Evolutionary conservation across 345 rosid genomes (phyloP).

Genomic region (Jatropha curcas): DNA sequence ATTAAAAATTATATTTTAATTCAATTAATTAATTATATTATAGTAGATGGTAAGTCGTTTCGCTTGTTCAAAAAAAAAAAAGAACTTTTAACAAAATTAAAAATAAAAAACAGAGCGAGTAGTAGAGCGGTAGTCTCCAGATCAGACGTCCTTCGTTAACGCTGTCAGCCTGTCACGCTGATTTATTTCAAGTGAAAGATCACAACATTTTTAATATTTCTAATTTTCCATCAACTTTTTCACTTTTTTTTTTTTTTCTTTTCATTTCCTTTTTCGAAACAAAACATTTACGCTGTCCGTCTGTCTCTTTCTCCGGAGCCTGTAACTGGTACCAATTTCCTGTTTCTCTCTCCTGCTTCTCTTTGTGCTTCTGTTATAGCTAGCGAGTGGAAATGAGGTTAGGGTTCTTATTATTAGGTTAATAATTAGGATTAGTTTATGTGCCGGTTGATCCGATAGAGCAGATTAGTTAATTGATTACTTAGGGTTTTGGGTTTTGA

Average conservation of each 20-base stretch:
- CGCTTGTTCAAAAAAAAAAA: too few relatives aligned
- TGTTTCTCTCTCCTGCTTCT: not conserved
- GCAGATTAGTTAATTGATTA: not conserved
- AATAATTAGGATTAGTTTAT: not conserved
- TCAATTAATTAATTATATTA: too few relatives aligned
- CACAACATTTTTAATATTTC: too few relatives aligned
- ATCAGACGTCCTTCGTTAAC: not conserved
- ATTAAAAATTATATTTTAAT: too few relatives aligned
- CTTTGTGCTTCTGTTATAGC: not conserved
- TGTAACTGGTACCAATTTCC: not conserved
- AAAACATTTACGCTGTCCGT: not conserved
- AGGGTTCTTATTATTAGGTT: not conserved
- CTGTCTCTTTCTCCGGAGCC: not conserved
- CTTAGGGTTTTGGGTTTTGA: slow-evolving; percentile 38
- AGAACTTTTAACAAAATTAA: too few relatives aligned
- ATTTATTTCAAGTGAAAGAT: too few relatives aligned
- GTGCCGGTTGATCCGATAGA: not conserved
- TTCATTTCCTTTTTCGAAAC: not conserved
- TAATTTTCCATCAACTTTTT: too few relatives aligned
- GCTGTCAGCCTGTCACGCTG: not conserved
- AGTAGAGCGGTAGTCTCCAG: not conserved
- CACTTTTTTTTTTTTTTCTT: not conserved
- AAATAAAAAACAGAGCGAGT: too few relatives aligned
- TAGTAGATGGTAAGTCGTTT: too few relatives aligned
- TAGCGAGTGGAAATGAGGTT: not conserved